phyloP scores from a whole-genome alignment of 2,329 filamentous ascomycete species.

The Davidsoniella australis region DNA sequence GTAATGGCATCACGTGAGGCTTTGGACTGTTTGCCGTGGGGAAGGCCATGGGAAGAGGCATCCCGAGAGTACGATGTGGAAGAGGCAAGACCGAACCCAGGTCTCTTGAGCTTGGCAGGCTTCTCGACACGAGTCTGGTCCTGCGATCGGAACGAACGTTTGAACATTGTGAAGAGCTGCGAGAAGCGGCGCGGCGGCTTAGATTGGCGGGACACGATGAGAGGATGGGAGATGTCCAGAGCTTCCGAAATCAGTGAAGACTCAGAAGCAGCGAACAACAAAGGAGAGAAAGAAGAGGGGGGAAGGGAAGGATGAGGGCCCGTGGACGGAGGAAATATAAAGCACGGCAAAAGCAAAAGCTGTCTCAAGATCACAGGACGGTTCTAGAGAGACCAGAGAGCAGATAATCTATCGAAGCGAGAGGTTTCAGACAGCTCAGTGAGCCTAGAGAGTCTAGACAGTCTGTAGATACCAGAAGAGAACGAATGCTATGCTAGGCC shows the following conservation, averaged over 20 bases:
- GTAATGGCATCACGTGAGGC: no score
- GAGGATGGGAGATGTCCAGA: neutral
- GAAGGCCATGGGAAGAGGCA: constrained; percentile 10
- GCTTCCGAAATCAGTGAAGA: constrained; percentile 4
- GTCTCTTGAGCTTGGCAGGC: constrained; percentile 61
- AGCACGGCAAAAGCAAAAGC: neutral
- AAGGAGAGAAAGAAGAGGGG: neutral
- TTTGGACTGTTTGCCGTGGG: constrained; percentile 18
- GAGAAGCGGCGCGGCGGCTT: neutral
- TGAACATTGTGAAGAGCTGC: constrained; percentile 52
- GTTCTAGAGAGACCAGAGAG: neutral
- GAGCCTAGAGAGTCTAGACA: no score
- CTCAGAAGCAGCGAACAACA: neutral
- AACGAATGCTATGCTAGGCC: neutral
- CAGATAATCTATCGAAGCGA: no score
- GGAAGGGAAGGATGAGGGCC: neutral
- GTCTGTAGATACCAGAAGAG: neutral
- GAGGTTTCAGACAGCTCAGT: no score
- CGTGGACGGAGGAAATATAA: neutral
- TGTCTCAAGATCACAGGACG: neutral
- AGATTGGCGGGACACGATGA: neutral
- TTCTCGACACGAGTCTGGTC: constrained; percentile 64
- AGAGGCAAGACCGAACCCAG: neutral
- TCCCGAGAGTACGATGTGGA: neutral
- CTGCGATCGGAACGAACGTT: constrained; percentile 63